phyloP scores from a whole-genome alignment of 2,329 filamentous ascomycete genomes.

The Elsinoe ampelina region DNA sequence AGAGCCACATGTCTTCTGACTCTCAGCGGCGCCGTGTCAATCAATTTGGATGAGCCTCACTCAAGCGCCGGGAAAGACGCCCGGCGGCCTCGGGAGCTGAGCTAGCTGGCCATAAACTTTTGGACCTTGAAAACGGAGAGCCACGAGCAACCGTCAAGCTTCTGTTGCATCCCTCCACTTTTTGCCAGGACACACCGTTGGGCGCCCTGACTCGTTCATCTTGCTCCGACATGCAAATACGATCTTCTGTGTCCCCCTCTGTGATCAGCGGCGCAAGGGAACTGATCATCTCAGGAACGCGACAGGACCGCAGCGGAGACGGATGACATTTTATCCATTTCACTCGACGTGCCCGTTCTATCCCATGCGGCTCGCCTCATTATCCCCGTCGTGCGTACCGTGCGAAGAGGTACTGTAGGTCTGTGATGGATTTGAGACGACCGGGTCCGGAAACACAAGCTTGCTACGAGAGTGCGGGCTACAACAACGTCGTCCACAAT shows the following conservation, averaged over 20 bases:
- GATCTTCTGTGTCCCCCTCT: not conserved
- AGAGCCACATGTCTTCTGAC: slow-evolving; percentile 7
- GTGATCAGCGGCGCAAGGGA: slow-evolving; percentile 2
- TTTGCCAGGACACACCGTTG: not conserved
- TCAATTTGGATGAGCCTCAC: slow-evolving; percentile 7
- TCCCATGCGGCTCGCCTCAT: not conserved
- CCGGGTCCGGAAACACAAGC: slow-evolving; percentile 5
- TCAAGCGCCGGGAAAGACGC: slow-evolving; percentile 11
- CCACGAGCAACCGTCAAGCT: slow-evolving; percentile 1
- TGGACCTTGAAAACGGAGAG: slow-evolving; percentile 3
- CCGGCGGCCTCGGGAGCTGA: slow-evolving; percentile 7
- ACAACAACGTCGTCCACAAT: slow-evolving; percentile 4
- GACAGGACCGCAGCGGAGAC: not conserved
- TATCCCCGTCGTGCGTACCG: not conserved
- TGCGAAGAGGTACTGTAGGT: too few relatives aligned
- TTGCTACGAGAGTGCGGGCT: not conserved
- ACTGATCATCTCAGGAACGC: not conserved
- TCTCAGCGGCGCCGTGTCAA: not conserved
- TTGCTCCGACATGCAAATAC: not conserved
- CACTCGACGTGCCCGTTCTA: not conserved
- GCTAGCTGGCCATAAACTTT: slow-evolving; percentile 4
- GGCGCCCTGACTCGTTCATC: not conserved
- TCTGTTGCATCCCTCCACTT: slow-evolving; percentile 7
- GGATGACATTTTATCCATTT: not conserved
- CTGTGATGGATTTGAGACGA: slow-evolving; percentile 1